Evolutionary conservation across 2,329 filamentous ascomycete species (phyloP).

Genomic region (Cladosporium sp.): DNA sequence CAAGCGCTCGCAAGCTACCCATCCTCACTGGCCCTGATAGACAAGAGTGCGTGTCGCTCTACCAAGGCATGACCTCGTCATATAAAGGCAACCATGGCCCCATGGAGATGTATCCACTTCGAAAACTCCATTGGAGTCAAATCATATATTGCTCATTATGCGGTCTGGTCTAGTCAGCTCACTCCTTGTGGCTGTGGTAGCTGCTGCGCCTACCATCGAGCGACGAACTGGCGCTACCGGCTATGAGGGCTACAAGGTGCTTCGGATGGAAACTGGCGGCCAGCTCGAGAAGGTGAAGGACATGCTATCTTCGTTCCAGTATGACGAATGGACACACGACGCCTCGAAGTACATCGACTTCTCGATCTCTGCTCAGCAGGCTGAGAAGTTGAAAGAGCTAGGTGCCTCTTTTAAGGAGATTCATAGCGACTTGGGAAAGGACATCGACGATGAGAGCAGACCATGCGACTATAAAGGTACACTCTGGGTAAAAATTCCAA

Average conservation of each 20-base stretch:
- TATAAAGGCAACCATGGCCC: neutral
- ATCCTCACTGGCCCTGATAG: neutral
- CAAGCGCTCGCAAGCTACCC: neutral
- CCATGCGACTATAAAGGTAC: conserved; percentile 14
- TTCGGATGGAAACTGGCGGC: conserved; percentile 17
- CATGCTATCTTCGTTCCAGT: conserved; percentile 40
- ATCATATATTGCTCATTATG: neutral
- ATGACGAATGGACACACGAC: conserved; percentile 32
- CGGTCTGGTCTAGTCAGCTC: neutral
- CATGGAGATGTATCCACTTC: neutral
- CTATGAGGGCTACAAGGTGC: conserved; percentile 47
- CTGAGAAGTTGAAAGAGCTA: conserved; percentile 36
- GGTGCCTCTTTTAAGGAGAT: conserved; percentile 40
- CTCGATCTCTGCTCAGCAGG: conserved; percentile 18
- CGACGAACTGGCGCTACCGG: neutral
- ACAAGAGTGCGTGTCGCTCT: neutral
- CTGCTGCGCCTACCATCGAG: conserved; percentile 6
- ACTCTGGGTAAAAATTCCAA: neutral
- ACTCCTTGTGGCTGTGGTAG: neutral
- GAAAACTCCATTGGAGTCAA: neutral
- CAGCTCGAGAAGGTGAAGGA: conserved; percentile 27
- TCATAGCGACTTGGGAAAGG: conserved; percentile 48
- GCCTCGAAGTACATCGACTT: conserved; percentile 36
- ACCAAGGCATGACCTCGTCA: neutral
- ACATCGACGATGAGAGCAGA: conserved; percentile 37